These are phyloP conservation scores for Sugiyamaella pinicola DNA, from an alignment of 1,139 yeast species.

Conservation along the genomic window DNA sequence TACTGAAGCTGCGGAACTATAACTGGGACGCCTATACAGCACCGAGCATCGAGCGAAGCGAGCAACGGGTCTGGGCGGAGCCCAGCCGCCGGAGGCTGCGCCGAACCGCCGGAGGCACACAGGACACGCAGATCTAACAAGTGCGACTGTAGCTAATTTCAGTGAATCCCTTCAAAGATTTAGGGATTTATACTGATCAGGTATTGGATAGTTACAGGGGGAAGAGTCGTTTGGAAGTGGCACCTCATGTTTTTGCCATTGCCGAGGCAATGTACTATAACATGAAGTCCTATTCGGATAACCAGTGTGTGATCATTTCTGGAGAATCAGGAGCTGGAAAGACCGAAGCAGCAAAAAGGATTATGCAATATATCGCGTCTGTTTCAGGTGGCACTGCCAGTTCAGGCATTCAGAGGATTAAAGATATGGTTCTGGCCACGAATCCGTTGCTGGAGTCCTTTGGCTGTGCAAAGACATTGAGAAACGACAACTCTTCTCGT, in stretches of 20 bases:
- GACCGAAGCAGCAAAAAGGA: constrained; percentile 97
- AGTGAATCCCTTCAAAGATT: constrained; percentile 93
- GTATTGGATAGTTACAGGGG: constrained; percentile 79
- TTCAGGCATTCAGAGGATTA: constrained; percentile 74
- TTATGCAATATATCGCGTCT: constrained; percentile 97
- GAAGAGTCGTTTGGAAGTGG: constrained; percentile 86
- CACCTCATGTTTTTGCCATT: constrained; percentile 98
- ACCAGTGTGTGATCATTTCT: constrained; percentile 96
- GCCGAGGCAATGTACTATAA: constrained; percentile 97
- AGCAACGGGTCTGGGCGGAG: constrained; percentile 13
- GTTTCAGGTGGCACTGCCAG: constrained; percentile 61
- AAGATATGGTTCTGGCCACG: constrained; percentile 97
- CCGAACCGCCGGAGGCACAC: constrained; percentile 1
- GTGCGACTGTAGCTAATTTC: constrained; percentile 64
- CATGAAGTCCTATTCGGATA: constrained; percentile 90
- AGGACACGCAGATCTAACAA: background rate
- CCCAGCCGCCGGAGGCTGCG: constrained; percentile 17
- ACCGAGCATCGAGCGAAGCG: constrained; percentile 3
- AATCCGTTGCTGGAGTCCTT: constrained; percentile 95
- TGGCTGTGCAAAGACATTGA: constrained; percentile 96
- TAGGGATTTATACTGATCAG: constrained; percentile 88
- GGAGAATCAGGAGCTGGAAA: constrained; percentile 99
- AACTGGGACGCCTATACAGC: too few relatives aligned
- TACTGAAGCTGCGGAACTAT: background rate
- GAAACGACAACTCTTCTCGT: constrained; percentile 95